Evolutionary conservation across 176 grass and related monocot genomes (phyloP).

Genomic region (Neostapfia colusana): DNA sequence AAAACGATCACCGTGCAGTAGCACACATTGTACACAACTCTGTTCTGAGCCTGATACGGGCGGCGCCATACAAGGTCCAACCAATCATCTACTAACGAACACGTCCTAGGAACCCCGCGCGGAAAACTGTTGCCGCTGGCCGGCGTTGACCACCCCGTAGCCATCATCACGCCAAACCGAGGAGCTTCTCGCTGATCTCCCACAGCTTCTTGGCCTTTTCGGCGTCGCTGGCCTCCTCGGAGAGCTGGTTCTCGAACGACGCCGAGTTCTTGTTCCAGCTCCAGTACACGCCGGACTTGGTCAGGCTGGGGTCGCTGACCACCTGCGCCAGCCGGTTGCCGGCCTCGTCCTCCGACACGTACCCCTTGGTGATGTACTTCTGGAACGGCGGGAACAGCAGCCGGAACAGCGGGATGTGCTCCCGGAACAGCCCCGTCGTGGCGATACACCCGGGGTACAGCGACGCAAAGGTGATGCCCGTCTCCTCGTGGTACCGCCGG

Average conservation of each 20-base stretch:
- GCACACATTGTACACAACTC: constrained; percentile 17
- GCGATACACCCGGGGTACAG: constrained; percentile 97
- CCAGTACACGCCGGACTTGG: constrained; percentile 94
- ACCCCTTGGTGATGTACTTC: constrained; percentile 98
- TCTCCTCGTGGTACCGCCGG: constrained; percentile 85
- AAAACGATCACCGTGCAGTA: constrained; percentile 12
- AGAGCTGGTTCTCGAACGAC: constrained; percentile 96
- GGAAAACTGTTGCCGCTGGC: constrained; percentile 22
- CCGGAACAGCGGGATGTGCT: constrained; percentile 85
- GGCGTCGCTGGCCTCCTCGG: constrained; percentile 80
- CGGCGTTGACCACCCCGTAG: background rate
- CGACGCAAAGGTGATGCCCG: constrained; percentile 80
- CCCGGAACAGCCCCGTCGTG: constrained; percentile 86
- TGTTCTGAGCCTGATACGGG: background rate
- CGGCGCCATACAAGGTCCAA: background rate
- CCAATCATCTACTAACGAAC: background rate
- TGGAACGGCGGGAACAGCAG: constrained; percentile 91
- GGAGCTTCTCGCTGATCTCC: constrained; percentile 91
- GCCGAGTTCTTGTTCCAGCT: constrained; percentile 99
- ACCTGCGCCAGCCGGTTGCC: constrained; percentile 95
- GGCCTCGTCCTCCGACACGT: constrained; percentile 90
- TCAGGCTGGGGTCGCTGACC: constrained; percentile 83
- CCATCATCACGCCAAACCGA: constrained; percentile 57
- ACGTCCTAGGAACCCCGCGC: background rate
- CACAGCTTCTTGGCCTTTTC: constrained; percentile 87